Conservation (phyloP, 805 yeast species). For the Ogataea corticis region DNA sequence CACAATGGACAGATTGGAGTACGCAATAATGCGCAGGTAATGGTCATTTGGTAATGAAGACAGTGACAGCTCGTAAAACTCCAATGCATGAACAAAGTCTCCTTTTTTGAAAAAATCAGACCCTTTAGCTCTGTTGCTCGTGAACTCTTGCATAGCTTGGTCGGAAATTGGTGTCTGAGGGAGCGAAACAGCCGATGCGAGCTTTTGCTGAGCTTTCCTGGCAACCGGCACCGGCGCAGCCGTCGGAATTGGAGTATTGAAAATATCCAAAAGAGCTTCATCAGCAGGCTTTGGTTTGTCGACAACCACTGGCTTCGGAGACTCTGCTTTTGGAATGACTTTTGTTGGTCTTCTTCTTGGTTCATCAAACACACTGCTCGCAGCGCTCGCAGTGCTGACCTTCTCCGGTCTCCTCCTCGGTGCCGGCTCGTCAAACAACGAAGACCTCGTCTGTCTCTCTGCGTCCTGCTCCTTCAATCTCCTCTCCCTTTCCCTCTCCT, state of each 20-base stretch:
- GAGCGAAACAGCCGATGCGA: slow-evolving; percentile 4
- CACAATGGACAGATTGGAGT: slow-evolving; percentile 74
- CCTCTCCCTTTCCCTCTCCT: slow-evolving; percentile 19
- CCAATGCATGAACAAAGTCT: slow-evolving; percentile 69
- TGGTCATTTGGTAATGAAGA: slow-evolving; percentile 61
- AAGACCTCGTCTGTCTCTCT: slow-evolving; percentile 5
- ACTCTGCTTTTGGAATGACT: slow-evolving; percentile 10
- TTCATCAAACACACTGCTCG: slow-evolving; percentile 12
- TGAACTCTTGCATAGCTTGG: slow-evolving; percentile 37
- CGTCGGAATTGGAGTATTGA: slow-evolving; percentile 23
- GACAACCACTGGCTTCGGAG: too few relatives aligned
- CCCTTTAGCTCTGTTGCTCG: slow-evolving; percentile 56
- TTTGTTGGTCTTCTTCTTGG: slow-evolving; percentile 29
- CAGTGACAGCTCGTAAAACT: slow-evolving; percentile 52
- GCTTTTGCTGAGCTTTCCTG: slow-evolving; percentile 18
- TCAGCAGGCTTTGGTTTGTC: slow-evolving; percentile 17
- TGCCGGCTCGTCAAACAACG: slow-evolving; percentile 18
- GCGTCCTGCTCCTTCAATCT: slow-evolving; percentile 15
- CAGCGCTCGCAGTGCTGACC: too few relatives aligned
- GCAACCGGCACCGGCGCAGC: slow-evolving; percentile 6
- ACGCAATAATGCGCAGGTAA: slow-evolving; percentile 62
- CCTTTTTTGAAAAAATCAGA: slow-evolving; percentile 73
- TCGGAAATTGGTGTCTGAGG: slow-evolving; percentile 21
- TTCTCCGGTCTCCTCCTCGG: slow-evolving; percentile 9
- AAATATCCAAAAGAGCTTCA: slow-evolving; percentile 31